Evolutionary conservation across 306 rosid genomes (phyloP).

Genomic region (Oxytropis ochrocephala): DNA sequence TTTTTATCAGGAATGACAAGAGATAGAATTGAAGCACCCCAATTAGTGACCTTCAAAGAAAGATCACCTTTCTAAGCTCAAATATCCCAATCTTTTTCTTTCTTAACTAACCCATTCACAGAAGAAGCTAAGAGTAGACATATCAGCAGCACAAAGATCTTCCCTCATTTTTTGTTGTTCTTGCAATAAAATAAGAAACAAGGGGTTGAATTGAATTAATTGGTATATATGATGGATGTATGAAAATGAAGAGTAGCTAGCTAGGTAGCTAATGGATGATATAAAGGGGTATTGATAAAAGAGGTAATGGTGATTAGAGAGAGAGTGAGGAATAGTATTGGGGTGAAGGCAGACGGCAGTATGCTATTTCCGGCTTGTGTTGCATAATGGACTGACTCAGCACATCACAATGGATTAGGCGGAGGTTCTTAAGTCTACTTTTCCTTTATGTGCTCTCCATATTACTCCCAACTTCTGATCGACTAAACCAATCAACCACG

Average conservation of each 20-base stretch:
- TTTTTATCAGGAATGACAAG: constrained; percentile 33
- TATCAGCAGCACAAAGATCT: constrained; percentile 14
- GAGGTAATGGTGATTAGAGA: neutral
- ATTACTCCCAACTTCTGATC: neutral
- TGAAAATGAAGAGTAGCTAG: neutral
- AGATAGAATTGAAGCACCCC: constrained; percentile 41
- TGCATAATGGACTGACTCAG: neutral
- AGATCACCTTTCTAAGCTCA: constrained; percentile 36
- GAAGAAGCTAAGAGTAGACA: constrained; percentile 16
- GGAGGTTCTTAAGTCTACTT: neutral
- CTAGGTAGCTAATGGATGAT: neutral
- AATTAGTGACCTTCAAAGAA: constrained; percentile 37
- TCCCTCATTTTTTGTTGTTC: constrained; percentile 31
- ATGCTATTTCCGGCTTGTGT: neutral
- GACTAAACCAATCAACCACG: too few relatives aligned
- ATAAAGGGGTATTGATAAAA: neutral
- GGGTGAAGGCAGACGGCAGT: neutral
- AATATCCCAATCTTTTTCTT: constrained; percentile 20
- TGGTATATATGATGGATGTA: neutral
- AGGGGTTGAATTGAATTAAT: neutral
- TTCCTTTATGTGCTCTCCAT: neutral
- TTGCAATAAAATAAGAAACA: neutral
- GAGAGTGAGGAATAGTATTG: neutral
- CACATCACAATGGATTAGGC: neutral
- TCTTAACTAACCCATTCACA: constrained; percentile 6